Evolutionary conservation across 768 basidiomycete genomes (phyloP).

Genomic region (Fistulinella prunicolor): DNA sequence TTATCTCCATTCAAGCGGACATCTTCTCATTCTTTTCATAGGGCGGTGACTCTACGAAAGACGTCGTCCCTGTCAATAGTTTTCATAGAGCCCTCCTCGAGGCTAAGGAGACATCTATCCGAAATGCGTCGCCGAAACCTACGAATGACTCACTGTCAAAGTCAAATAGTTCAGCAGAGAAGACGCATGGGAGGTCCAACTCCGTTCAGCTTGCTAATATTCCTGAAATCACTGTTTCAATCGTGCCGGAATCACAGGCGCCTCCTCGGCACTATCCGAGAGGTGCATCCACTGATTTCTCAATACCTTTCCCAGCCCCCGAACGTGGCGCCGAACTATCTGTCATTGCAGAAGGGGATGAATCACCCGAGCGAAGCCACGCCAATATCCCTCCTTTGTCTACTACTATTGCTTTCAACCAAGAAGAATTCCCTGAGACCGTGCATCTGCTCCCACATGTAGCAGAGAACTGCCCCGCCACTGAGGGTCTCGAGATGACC

Average conservation of each 20-base stretch:
- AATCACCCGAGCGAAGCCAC: slow-evolving; percentile 43
- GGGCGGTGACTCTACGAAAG: slow-evolving; percentile 36
- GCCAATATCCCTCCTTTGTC: slow-evolving; percentile 1
- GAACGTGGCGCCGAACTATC: slow-evolving; percentile 50
- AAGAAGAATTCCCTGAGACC: neutral
- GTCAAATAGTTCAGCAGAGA: neutral
- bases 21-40: slow-evolving; percentile 22
- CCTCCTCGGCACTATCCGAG: slow-evolving; percentile 1
- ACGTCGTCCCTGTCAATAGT: slow-evolving; percentile 43
- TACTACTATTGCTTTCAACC: neutral
- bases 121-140: neutral
- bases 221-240: slow-evolving; percentile 5
- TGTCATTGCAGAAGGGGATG: slow-evolving; percentile 71
- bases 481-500: neutral
- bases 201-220: slow-evolving; percentile 6
- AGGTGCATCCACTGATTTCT: slow-evolving; percentile 1
- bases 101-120: slow-evolving; percentile 26
- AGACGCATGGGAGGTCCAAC: neutral
- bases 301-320: slow-evolving; percentile 20
- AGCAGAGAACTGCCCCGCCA: neutral
- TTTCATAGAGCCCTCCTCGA: slow-evolving; percentile 46
- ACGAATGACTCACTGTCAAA: neutral
- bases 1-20: neutral
- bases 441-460: neutral
- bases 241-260: slow-evolving; percentile 4